Conservation (phyloP, 768 basidiomycete genomes). For the Leccinellum luteum region DNA sequence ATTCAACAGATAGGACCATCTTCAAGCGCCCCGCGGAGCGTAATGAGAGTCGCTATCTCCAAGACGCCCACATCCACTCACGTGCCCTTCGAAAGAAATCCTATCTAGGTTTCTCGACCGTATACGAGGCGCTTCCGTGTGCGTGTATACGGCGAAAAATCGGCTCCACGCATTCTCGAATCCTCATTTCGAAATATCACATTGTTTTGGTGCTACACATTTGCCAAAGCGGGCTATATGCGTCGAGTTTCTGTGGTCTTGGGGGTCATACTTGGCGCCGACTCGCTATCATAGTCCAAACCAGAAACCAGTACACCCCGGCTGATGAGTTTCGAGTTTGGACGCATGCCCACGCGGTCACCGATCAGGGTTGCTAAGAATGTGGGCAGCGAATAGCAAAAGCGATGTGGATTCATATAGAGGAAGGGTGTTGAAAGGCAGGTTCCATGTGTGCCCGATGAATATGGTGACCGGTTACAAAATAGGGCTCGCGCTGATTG, state of each 20-base stretch:
- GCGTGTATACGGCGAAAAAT: conserved; percentile 28
- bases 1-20: conserved; percentile 44
- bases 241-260: conserved; percentile 45
- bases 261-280: background rate
- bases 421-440: background rate
- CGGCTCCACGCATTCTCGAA: conserved; percentile 50
- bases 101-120: conserved; percentile 42
- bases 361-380: background rate
- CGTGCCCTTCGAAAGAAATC: conserved; percentile 41
- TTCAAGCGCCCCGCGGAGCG: conserved; percentile 9
- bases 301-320: conserved; percentile 48
- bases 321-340: conserved; percentile 57
- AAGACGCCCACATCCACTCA: conserved; percentile 13
- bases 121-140: conserved; percentile 33
- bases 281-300: conserved; percentile 39
- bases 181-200: conserved; percentile 37
- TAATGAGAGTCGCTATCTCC: too few species aligned
- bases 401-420: conserved; percentile 12
- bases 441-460: background rate
- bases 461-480: background rate
- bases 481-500: too few species aligned
- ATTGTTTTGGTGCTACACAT: conserved; percentile 32
- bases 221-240: conserved; percentile 46
- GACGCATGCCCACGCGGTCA: conserved; percentile 29
- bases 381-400: conserved; percentile 8